Evolutionary conservation across 805 yeast species (phyloP).

Genomic region (Kregervanrija pseudodelftensis): DNA sequence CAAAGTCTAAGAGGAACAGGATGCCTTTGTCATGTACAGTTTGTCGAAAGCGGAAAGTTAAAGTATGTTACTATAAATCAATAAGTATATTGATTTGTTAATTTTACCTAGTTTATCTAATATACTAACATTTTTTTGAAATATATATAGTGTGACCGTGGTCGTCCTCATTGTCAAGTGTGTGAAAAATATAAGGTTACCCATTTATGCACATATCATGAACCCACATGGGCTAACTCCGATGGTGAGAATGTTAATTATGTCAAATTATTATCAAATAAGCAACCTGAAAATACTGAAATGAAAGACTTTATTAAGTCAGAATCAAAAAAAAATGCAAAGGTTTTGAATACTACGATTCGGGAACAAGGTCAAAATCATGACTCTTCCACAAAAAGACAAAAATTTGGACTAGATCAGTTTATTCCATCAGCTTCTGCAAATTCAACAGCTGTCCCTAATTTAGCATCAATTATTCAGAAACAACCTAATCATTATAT

Average conservation of each 20-base stretch:
- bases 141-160: conserved; percentile 26
- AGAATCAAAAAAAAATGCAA: too few relatives aligned
- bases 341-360: too few relatives aligned
- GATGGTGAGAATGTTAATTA: conserved; percentile 1
- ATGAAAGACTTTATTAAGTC: too few relatives aligned
- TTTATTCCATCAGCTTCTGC: too few relatives aligned
- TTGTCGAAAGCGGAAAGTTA: conserved; percentile 41
- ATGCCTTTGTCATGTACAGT: conserved; percentile 39
- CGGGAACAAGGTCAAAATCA: too few relatives aligned
- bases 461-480: too few relatives aligned
- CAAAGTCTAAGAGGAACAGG: conserved; percentile 32
- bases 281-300: too few relatives aligned
- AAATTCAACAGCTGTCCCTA: too few relatives aligned
- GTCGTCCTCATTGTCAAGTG: conserved; percentile 27
- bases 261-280: too few relatives aligned
- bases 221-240: conserved; percentile 24
- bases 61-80: conserved; percentile 29
- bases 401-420: too few relatives aligned
- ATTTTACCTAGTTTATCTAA: conserved; percentile 29
- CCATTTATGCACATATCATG: conserved; percentile 25
- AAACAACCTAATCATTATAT: too few relatives aligned
- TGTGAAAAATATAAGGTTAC: conserved; percentile 25
- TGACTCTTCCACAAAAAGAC: too few relatives aligned
- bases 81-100: conserved; percentile 23
- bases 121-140: conserved; percentile 9